Evolutionary conservation across 1,139 yeast genomes (phyloP), one percentile per base, ranked within the genome.

Genomic region (Scheffersomyces segobiensis): DNA sequence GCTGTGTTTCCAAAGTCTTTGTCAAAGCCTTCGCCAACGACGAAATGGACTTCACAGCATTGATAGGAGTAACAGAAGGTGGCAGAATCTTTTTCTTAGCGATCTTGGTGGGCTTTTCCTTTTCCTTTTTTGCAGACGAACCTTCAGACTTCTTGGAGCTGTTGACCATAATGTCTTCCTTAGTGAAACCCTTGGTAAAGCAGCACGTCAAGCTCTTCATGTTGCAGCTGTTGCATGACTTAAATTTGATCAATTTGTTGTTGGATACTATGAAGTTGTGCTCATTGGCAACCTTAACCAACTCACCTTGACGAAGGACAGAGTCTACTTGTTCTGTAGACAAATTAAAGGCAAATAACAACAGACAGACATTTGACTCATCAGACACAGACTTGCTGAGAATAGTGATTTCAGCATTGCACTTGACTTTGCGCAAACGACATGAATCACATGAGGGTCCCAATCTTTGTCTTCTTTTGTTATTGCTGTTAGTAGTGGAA

Each of bases 401-500:
- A n/a, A 65, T 61, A 24, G 59, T 53, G 52, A 88, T 85, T 63
- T 83, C 87, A 1, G 93, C 91, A 67, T 88, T 87, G 72, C 95
- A 89, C 71, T 87, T 89, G 60, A 88, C 89, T 71, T 89, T 89
- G 60, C 91, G 80, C n/a, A 83, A 70, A 56, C 93, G 78, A 70
- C 95, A 89, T 52, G 84, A 76, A 69, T 89, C 93, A 72, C 95
- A 89, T 54, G 90, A 85, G 10, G 93, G 93, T 0, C 95, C 93
- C 22, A 85, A 77, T 60, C 95, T 75, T 71, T 89, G 93, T 63
- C 89, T 72, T 71, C 81, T 80, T 61, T 75, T 80, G 52, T 65
- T 59, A 14, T 50, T 22, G 39, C 19, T 21, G 50, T 20, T 48
- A n/a, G 14, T 26, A 32, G 32, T 24, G 5, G 32, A 6, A 10